These are phyloP conservation scores for Fagopyrum esculentum DNA, from an alignment of 148 eudicot genomes.

Conservation along the genomic window DNA sequence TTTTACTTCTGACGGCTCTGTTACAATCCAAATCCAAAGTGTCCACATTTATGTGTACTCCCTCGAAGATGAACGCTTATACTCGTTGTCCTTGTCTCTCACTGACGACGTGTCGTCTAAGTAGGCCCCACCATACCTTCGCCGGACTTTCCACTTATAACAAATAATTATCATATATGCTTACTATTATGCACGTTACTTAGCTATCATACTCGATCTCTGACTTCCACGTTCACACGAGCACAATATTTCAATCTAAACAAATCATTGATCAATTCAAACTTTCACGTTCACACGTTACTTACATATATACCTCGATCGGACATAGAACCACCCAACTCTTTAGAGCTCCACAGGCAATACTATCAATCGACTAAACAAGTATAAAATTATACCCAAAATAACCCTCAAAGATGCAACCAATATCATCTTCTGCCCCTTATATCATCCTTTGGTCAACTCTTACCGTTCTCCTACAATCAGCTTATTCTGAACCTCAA, in stretches of 20 bases:
- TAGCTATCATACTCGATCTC: background rate
- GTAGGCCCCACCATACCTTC: background rate
- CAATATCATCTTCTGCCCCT: background rate
- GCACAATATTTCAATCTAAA: too few species aligned
- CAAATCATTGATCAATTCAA: too few species aligned
- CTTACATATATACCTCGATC: too few species aligned
- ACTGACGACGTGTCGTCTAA: too few species aligned
- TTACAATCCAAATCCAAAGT: too few species aligned
- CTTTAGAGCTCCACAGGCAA: too few species aligned
- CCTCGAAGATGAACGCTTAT: too few species aligned
- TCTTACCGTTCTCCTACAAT: background rate
- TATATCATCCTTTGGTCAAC: background rate
- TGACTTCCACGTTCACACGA: background rate
- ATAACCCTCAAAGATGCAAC: background rate
- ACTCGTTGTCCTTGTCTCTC: too few species aligned
- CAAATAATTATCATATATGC: background rate
- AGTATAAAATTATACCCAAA: background rate
- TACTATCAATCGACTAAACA: background rate
- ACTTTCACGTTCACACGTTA: too few species aligned
- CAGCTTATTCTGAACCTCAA: conserved; percentile 22
- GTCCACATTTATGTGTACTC: too few species aligned
- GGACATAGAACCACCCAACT: too few species aligned
- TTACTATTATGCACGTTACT: background rate
- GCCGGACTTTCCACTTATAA: background rate
- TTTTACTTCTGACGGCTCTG: too few species aligned